Evolutionary conservation across 2,329 filamentous ascomycete genomes (phyloP).

Genomic region (Rutstroemia sp.): DNA sequence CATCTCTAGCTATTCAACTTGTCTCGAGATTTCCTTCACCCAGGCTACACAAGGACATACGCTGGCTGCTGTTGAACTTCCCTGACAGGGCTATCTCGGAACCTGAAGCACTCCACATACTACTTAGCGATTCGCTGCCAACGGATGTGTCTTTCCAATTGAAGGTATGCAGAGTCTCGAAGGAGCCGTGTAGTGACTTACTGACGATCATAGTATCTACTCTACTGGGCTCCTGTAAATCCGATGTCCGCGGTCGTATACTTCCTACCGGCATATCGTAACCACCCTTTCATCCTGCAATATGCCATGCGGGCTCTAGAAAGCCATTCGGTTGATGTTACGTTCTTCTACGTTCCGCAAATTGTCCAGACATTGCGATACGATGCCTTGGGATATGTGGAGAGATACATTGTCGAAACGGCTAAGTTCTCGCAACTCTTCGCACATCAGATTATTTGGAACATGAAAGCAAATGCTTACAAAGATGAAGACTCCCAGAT

Average conservation of each 20-base stretch:
- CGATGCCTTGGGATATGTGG: slow-evolving; percentile 87
- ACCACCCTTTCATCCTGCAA: slow-evolving; percentile 89
- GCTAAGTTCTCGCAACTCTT: slow-evolving; percentile 97
- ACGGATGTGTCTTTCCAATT: slow-evolving; percentile 76
- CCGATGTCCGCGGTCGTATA: slow-evolving; percentile 89
- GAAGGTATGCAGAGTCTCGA: slow-evolving; percentile 49
- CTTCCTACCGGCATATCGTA: slow-evolving; percentile 83
- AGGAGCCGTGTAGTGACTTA: neutral
- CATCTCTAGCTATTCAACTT: slow-evolving; percentile 82
- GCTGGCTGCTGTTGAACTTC: slow-evolving; percentile 72
- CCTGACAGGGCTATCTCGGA: slow-evolving; percentile 77
- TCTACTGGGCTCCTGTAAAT: slow-evolving; percentile 90
- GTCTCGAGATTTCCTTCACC: slow-evolving; percentile 70
- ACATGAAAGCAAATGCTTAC: slow-evolving; percentile 98
- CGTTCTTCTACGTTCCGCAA: slow-evolving; percentile 98
- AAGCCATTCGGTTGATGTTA: slow-evolving; percentile 90
- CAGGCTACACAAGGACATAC: slow-evolving; percentile 66
- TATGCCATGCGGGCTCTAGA: slow-evolving; percentile 95
- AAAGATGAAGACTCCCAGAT: slow-evolving; percentile 91
- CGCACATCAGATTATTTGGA: slow-evolving; percentile 99
- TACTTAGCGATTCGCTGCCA: slow-evolving; percentile 71
- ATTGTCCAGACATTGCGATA: slow-evolving; percentile 94
- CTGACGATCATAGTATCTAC: slow-evolving; percentile 57
- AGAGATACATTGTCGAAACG: slow-evolving; percentile 93
- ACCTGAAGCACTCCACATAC: slow-evolving; percentile 72